Conservation (phyloP, 2,329 filamentous ascomycete species). For the Diaporthe vaccinii region DNA sequence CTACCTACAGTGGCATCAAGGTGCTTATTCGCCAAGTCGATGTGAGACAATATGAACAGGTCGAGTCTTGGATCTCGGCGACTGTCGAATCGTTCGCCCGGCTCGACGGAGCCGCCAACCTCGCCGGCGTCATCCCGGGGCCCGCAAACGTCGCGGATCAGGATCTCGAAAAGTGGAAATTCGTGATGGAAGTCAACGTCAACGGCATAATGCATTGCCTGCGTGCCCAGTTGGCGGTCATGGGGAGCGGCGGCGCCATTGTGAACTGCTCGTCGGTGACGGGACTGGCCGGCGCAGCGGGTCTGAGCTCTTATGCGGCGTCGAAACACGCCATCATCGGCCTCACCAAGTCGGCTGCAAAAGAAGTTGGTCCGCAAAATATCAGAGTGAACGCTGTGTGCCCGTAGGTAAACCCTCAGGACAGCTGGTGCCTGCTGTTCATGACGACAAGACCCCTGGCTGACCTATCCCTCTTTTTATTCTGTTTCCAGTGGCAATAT, state of each 20-base stretch:
- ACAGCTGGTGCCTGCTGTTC: neutral
- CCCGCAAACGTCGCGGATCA: neutral
- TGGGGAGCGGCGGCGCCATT: neutral
- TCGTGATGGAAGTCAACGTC: neutral
- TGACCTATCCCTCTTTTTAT: neutral
- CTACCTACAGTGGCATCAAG: neutral
- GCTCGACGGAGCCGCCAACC: neutral
- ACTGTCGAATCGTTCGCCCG: neutral
- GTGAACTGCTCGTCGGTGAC: neutral
- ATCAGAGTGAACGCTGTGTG: neutral
- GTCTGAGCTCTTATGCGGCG: slow-evolving; percentile 40
- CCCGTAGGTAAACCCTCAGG: neutral
- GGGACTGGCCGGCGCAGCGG: neutral
- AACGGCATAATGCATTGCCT: neutral
- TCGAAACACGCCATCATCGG: slow-evolving; percentile 42
- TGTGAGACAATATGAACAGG: neutral
- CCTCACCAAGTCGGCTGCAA: slow-evolving; percentile 25
- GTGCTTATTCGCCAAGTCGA: neutral
- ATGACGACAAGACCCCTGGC: too few relatives aligned
- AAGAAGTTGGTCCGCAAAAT: neutral
- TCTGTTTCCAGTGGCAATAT: neutral
- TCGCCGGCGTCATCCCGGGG: neutral
- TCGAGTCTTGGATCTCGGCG: neutral
- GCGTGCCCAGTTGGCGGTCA: neutral
- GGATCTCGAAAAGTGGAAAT: neutral